Base-by-base conservation (phyloP, 2,329 filamentous ascomycete genomes). In the Elsinoe fawcettii region DNA sequence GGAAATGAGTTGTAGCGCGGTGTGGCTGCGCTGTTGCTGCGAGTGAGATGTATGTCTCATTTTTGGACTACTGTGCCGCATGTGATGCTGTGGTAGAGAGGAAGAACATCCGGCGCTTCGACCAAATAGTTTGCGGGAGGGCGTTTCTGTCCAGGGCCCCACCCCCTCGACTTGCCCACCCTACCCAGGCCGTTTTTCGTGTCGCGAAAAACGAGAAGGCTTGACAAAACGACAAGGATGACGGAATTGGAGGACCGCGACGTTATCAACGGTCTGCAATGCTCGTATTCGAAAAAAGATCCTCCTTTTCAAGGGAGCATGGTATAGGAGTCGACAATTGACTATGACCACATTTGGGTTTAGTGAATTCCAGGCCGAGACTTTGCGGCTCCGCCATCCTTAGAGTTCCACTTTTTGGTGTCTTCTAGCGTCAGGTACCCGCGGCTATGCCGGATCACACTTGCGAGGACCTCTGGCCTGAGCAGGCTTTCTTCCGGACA, bases 361-460 rank as follows among this genome's bases (percentile, higher is more conserved):
- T 22, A 32, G 27, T 51, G 32, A 53, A 37, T 12, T 36, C 30
- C 32, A 53, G 49, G 39, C 49, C 30, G 49, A 39, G 32, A 53
- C 46, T 32, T 53, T 37, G 49, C 32, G 49, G 49, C 32, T 53
- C 49, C 49, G 16, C 12, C 30, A 34, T 36, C 18, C 32, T 37
- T 30, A 34, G 14, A 18, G 46, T 51, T 36, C 46, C 46, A 18
- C 16, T 32, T 22, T 25, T 30, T 20, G 6, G 18, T 25, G 20
- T 51, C 27, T 30, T 51, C 30, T 51, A 51, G 47, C 47, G 49
- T 53, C 49, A 53, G 49, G 49, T 37, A 53, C 49, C 49, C 49
- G 49, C 30, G 49, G 49, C 49, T 37, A 7, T 53, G n/a, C 23
- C 23, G 27, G 23, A 16, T 30, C 14, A 18, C 46, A 34, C 46